phyloP scores from a whole-genome alignment of 768 basidiomycete species.

The Tremella yokohamensis region DNA sequence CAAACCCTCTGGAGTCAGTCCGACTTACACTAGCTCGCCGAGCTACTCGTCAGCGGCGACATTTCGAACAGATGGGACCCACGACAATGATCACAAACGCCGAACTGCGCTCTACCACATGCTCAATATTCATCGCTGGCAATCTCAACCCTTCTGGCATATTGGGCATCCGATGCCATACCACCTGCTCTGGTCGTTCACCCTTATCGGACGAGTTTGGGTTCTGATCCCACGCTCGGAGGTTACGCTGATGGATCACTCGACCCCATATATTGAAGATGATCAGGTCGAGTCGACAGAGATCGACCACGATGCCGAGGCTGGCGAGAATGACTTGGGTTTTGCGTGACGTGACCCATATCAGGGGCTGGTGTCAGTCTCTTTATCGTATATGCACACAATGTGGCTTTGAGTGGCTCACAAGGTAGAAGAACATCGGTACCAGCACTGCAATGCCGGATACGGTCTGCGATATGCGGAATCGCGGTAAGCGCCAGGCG shows the following conservation, averaged over 20 bases:
- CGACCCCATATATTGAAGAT: conserved; percentile 10
- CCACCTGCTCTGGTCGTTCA: neutral
- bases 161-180: conserved; percentile 13
- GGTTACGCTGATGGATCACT: neutral
- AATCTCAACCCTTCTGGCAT: conserved; percentile 12
- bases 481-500: conserved; percentile 15
- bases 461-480: conserved; percentile 21
- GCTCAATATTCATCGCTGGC: conserved; percentile 51
- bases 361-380: conserved; percentile 16
- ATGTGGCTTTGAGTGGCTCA: too few relatives aligned
- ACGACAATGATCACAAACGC: conserved; percentile 51
- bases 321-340: conserved; percentile 30
- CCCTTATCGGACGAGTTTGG: neutral
- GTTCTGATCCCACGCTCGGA: neutral
- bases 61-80: conserved; percentile 1
- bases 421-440: conserved; percentile 24
- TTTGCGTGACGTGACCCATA: conserved; percentile 20
- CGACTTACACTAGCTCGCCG: conserved; percentile 25
- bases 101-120: conserved; percentile 47
- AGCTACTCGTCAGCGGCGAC: conserved; percentile 7
- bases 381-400: neutral
- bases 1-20: neutral
- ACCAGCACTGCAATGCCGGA: conserved; percentile 17
- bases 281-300: conserved; percentile 20
- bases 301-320: conserved; percentile 23